Evolutionary conservation across 768 basidiomycete genomes (phyloP).

Genomic region (Pholiota conissans): DNA sequence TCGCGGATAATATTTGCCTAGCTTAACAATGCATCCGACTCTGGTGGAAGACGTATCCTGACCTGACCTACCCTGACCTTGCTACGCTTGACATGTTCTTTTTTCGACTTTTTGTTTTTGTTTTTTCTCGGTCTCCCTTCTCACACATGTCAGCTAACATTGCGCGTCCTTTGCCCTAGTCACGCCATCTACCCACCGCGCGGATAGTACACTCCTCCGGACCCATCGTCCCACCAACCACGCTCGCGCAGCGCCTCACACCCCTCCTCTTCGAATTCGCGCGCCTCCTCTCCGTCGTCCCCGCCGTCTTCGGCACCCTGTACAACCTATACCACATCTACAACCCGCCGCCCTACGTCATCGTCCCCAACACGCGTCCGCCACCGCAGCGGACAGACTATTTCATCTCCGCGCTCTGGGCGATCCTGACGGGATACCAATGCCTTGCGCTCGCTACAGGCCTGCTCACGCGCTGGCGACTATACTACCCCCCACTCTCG

Average conservation of each 20-base stretch:
- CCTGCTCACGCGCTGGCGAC: conserved; percentile 84
- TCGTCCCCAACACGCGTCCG: conserved; percentile 17
- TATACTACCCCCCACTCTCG: conserved; percentile 86
- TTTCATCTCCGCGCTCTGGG: conserved; percentile 72
- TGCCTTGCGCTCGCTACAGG: conserved; percentile 88
- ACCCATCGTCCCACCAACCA: conserved; percentile 48
- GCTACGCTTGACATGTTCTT: not conserved
- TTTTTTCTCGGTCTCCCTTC: conserved; percentile 3
- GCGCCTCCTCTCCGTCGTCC: conserved; percentile 70
- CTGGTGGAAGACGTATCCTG: not conserved
- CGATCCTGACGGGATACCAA: conserved; percentile 85
- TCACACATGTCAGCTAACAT: conserved; percentile 1
- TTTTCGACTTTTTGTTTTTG: not conserved
- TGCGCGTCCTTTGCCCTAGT: conserved; percentile 34
- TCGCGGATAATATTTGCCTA: not conserved
- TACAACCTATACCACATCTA: conserved; percentile 59
- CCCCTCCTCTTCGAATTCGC: conserved; percentile 70
- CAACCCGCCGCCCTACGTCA: conserved; percentile 33
- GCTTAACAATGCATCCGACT: not conserved
- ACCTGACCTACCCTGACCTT: not conserved
- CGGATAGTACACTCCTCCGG: conserved; percentile 54
- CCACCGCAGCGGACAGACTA: conserved; percentile 63
- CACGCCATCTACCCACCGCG: conserved; percentile 67
- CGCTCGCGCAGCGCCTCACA: conserved; percentile 46
- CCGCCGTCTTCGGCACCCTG: conserved; percentile 65